phyloP scores from a whole-genome alignment of 306 rosid genomes.

The Quercus aquifolioides region DNA sequence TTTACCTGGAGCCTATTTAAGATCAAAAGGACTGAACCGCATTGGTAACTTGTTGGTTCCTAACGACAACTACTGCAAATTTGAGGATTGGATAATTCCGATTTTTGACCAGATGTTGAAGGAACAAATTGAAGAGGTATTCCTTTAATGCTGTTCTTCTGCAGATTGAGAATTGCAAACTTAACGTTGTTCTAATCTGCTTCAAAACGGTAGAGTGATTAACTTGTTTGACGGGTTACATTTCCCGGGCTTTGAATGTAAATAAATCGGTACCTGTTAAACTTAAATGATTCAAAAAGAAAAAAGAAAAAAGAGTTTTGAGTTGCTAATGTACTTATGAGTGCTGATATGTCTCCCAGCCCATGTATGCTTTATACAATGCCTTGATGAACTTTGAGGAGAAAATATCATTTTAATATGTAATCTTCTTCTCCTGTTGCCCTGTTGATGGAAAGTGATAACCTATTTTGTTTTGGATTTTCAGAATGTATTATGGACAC shows the following conservation, averaged over 20 bases:
- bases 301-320: background rate
- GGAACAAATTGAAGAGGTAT: slow-evolving; percentile 72
- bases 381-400: background rate
- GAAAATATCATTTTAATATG: background rate
- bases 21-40: slow-evolving; percentile 88
- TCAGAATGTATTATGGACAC: slow-evolving; percentile 82
- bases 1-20: slow-evolving; percentile 65
- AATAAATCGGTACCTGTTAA: background rate
- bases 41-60: slow-evolving; percentile 95
- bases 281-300: background rate
- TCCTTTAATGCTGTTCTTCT: background rate
- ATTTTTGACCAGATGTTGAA: slow-evolving; percentile 85
- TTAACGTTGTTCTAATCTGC: background rate
- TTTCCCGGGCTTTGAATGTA: background rate
- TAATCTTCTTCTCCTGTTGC: background rate
- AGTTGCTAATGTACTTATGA: background rate
- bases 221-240: background rate
- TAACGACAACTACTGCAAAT: slow-evolving; percentile 83
- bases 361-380: background rate
- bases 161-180: background rate
- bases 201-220: background rate
- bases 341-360: background rate
- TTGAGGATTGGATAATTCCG: slow-evolving; percentile 96
- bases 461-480: background rate
- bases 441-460: background rate